Evolutionary conservation across 331 rosid genomes (phyloP).

Genomic region (Telfairia occidentalis): DNA sequence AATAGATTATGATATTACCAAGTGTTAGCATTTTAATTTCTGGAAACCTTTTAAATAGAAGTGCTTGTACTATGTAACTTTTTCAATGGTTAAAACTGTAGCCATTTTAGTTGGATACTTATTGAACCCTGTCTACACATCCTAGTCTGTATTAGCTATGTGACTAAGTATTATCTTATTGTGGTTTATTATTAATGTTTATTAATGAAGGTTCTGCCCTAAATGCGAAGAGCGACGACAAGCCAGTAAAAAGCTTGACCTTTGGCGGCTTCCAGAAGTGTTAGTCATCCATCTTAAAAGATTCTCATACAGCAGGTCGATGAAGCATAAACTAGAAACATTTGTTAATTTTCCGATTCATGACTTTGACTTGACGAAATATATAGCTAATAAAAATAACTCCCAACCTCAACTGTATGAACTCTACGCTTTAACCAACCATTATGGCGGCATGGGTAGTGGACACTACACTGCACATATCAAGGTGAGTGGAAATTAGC

Average conservation of each 20-base stretch:
- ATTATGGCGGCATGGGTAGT: constrained; percentile 95
- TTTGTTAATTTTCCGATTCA: constrained; percentile 88
- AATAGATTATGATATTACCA: neutral
- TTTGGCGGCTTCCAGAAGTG: constrained; percentile 97
- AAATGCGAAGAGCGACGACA: constrained; percentile 85
- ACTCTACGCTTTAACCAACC: constrained; percentile 84
- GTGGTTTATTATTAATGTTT: neutral
- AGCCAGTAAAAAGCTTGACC: constrained; percentile 96
- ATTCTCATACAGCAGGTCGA: constrained; percentile 94
- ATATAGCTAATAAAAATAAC: constrained; percentile 77
- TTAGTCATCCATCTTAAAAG: constrained; percentile 90
- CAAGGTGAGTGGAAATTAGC: constrained; percentile 41
- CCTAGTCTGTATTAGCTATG: neutral
- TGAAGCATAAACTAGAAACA: constrained; percentile 95
- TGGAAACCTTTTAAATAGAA: neutral
- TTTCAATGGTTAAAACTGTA: neutral
- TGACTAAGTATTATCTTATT: neutral
- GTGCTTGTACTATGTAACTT: neutral
- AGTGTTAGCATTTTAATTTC: neutral
- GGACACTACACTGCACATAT: constrained; percentile 97
- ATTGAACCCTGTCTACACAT: neutral
- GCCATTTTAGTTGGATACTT: neutral
- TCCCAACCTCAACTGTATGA: constrained; percentile 66
- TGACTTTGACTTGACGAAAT: constrained; percentile 78
- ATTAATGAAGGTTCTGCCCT: constrained; percentile 68